Conservation (phyloP, 805 yeast genomes). For the Komagataella populi region DNA sequence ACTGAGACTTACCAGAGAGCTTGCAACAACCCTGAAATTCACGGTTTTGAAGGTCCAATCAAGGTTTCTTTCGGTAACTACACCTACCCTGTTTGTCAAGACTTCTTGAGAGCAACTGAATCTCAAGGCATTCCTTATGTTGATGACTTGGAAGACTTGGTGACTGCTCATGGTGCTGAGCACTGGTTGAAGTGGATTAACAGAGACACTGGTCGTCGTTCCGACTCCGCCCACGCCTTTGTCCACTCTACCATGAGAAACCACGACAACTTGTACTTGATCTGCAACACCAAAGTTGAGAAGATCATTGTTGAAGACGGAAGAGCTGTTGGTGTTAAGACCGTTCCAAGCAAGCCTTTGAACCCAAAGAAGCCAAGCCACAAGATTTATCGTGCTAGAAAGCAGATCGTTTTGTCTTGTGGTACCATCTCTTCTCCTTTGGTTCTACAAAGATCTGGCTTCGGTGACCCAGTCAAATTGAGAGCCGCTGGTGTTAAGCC, state of each 20-base stretch:
- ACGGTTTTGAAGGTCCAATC: constrained; percentile 17
- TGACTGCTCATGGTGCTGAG: constrained; percentile 14
- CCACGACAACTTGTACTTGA: constrained; percentile 12
- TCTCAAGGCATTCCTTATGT: constrained; percentile 14
- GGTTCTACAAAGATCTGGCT: constrained; percentile 33
- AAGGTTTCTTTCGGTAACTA: constrained; percentile 17
- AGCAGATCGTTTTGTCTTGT: constrained; percentile 28
- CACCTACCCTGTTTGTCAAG: constrained; percentile 14
- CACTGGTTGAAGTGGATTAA: constrained; percentile 17
- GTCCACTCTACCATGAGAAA: constrained; percentile 17
- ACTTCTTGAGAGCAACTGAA: constrained; percentile 14
- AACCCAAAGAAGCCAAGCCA: constrained; percentile 7
- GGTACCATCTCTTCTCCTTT: constrained; percentile 35
- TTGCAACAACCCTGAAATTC: constrained; percentile 14
- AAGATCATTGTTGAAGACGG: constrained; percentile 15
- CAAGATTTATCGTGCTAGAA: constrained; percentile 23
- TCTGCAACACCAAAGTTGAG: constrained; percentile 14
- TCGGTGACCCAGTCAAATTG: constrained; percentile 17
- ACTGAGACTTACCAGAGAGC: constrained; percentile 16
- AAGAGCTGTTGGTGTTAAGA: constrained; percentile 12
- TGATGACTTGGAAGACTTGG: constrained; percentile 14
- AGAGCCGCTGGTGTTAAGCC: constrained; percentile 16
- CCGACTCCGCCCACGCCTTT: constrained; percentile 17
- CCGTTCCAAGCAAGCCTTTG: constrained; percentile 12
- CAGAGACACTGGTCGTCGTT: constrained; percentile 17